Base-by-base conservation (phyloP, 495 filamentous ascomycete species). In the Ascobolus immersus region DNA sequence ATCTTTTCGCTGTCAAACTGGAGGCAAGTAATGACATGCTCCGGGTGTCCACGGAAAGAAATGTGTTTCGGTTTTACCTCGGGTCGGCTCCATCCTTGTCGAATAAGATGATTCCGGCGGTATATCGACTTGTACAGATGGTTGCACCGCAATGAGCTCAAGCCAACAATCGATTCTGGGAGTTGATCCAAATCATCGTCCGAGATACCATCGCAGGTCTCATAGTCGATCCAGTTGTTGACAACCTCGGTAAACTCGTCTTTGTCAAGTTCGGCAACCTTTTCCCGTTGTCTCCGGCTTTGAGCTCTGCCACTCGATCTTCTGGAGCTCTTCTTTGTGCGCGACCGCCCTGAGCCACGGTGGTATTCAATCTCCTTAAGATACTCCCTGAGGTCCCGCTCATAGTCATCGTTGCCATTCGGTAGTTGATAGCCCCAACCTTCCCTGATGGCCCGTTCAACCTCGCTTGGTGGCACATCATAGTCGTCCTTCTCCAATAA, bases 361-460 rank as follows among this genome's bases (percentile, higher is more conserved):
- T 25, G 17, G 4, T 28, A 15, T 17, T 24, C 19, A 9, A 31
- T 36, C 23, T 29, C 33, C 32, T 35, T 39, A 7, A 38, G 9
- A 9, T 33, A 32, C 10, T 12, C 11, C 42, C 72, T 74, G 12
- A 93, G 56, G 51, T 96, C 82, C 37, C 67, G 62, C 48, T 96
- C 86, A 33, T 57, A 77, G 29, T 72, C 74, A 40, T 79, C 65
- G 5, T 60, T 49, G 4, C 71, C 77, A 33, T 68, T 66, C 2
- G 81, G 77, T 51, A 77, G 71, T 49, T 94, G 86, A 78, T 84
- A 99, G n/a, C 82, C 86, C 86, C 86, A 99, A n/a, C 86, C 86
- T 55, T 94, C 75, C 19, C 59, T 64, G 34, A 94, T 75, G 10
- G 86, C 82, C 39, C 70, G 67, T 34, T 84, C 68, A 12, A 99